Evolutionary conservation across 306 rosid species (phyloP), one percentile per base, ranked within the genome.

Genomic region (Trichosanthes truncata): DNA sequence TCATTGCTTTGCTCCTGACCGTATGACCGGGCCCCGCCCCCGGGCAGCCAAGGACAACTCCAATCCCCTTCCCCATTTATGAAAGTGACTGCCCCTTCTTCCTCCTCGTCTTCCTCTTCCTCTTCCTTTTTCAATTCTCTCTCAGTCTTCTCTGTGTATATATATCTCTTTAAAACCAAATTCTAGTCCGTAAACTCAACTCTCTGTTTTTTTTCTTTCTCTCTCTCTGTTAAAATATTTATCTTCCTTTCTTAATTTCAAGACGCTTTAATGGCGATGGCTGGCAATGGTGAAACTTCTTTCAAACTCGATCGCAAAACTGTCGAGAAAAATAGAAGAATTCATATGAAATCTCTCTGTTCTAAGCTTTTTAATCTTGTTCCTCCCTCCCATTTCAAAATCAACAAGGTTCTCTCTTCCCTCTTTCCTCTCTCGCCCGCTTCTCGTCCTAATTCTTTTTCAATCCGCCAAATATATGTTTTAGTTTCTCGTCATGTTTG

Each of bases 261-360:
- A 3, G 33, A 1, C 0, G 7, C 4, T 51, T 15, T 7, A 2
- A 69, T 69, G 76, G 17, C 33, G 3, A 69, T n/a, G 35, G 0
- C 7, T 1, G 15, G 3, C 29, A 9, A 38, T 9, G 74, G 9
- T 4, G 9, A 12, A 20, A 5, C 52, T 40, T 57, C 89, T 1
- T 31, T 83, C 4, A 92, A 90, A 78, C 86, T 76, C 1, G 96
- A 92, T 59, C 85, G 97, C 15, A 92, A 90, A 82, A 88, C 84
- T 21, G 77, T 89, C 67, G 97, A 92, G 79, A 89, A 69, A 59
- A 90, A 92, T 82, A 84, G 97, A 49, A 89, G 96, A 87, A 84
- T 84, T 75, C 92, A 87, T 31, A 89, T 92, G 96, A 92, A 92
- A 87, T 59, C 77, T 9, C 96, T 92, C 40, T 90, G 89, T 76